These are phyloP conservation scores for Gryganskiella cystojenkinii DNA, from an alignment of 192 early-diverging fungal species.

Conservation along the genomic window DNA sequence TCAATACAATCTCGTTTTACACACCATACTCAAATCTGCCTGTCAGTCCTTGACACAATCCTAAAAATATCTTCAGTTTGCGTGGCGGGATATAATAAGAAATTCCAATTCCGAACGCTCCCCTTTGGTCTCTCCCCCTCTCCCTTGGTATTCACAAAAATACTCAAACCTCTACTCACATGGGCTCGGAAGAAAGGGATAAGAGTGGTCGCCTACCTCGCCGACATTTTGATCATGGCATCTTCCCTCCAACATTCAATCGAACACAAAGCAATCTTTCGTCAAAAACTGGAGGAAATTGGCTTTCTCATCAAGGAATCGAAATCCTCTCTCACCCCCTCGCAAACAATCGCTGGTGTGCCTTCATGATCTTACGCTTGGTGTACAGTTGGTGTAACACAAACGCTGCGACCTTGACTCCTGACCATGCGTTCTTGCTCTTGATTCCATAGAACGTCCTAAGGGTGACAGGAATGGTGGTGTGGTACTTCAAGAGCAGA, in stretches of 20 bases:
- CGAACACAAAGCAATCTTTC: background rate
- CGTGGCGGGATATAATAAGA: conserved; percentile 23
- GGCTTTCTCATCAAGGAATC: conserved; percentile 20
- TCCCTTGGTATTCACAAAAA: conserved; percentile 31
- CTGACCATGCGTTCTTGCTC: conserved; percentile 21
- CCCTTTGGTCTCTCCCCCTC: conserved; percentile 7
- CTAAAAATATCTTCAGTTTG: conserved; percentile 43
- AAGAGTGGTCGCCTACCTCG: conserved; percentile 27
- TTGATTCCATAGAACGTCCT: conserved; percentile 16
- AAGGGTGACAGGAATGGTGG: conserved; percentile 11
- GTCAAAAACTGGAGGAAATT: conserved; percentile 10
- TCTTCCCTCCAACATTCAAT: background rate
- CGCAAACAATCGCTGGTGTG: conserved; percentile 39
- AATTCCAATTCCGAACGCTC: conserved; percentile 19
- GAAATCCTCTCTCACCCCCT: conserved; percentile 33
- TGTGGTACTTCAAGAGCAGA: conserved; percentile 20
- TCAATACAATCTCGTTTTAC: too few relatives aligned
- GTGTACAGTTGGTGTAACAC: conserved; percentile 24
- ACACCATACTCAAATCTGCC: too few relatives aligned
- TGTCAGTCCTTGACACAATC: too few relatives aligned
- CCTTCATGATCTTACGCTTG: conserved; percentile 4
- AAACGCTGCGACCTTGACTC: conserved; percentile 21
- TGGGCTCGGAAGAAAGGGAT: conserved; percentile 39
- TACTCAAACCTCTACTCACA: conserved; percentile 17
- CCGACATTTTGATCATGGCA: conserved; percentile 21